phyloP scores from a whole-genome alignment of 768 basidiomycete genomes.

The Lactarius vividus region DNA sequence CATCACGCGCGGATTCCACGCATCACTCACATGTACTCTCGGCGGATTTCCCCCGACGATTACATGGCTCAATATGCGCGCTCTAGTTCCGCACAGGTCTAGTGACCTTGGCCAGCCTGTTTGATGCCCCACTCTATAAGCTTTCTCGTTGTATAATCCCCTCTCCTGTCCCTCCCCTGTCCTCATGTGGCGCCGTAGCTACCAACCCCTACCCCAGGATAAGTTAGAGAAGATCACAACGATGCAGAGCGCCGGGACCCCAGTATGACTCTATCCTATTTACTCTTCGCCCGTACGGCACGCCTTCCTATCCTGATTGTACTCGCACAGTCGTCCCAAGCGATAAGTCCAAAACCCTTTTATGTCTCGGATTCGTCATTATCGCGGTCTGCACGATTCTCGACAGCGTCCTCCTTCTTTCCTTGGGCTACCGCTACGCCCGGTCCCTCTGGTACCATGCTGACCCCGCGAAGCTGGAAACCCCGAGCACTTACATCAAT shows the following conservation, averaged over 20 bases:
- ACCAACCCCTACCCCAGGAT: constrained; percentile 5
- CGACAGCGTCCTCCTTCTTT: constrained; percentile 8
- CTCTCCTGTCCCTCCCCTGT: background rate
- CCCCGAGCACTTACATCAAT: no score
- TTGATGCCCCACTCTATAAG: background rate
- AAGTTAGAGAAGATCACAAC: background rate
- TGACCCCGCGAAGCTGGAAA: background rate
- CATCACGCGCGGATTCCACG: no score
- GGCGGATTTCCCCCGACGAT: no score
- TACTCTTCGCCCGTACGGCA: background rate
- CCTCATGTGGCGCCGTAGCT: constrained; percentile 4
- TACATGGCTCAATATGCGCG: no score
- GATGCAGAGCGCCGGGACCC: background rate
- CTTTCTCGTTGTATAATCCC: background rate
- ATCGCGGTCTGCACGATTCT: background rate
- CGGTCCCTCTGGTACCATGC: no score
- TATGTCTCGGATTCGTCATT: constrained; percentile 2
- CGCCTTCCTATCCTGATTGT: background rate
- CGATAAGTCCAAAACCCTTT: background rate
- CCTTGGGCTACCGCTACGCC: constrained; percentile 6
- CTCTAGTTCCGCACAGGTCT: no score
- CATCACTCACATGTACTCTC: no score
- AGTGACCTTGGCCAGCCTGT: background rate
- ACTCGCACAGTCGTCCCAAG: background rate
- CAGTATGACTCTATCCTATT: background rate